Evolutionary conservation across 1,284 basidiomycete species (phyloP).

Genomic region (Irpex lacteus): DNA sequence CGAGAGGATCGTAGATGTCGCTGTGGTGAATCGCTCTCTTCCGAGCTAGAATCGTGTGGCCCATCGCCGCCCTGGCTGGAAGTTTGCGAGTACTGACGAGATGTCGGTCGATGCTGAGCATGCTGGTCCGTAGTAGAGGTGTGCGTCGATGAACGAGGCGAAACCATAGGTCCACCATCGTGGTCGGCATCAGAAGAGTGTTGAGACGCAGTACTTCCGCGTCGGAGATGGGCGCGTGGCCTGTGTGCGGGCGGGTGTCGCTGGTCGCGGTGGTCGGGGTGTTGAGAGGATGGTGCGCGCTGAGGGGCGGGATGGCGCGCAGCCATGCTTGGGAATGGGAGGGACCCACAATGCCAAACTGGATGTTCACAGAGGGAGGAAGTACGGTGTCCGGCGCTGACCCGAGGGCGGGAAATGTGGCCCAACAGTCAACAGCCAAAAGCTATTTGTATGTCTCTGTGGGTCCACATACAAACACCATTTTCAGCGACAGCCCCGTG

Average conservation of each 20-base stretch:
- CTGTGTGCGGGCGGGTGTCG: background rate
- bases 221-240: background rate
- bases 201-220: background rate
- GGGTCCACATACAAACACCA: slow-evolving; percentile 17
- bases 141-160: background rate
- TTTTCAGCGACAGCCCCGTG: slow-evolving; percentile 3
- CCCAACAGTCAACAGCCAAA: background rate
- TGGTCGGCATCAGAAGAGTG: background rate
- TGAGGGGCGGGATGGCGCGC: slow-evolving; percentile 4
- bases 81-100: background rate
- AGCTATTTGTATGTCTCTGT: slow-evolving; percentile 15
- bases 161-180: background rate
- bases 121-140: background rate
- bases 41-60: background rate
- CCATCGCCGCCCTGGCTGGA: background rate
- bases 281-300: background rate
- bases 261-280: background rate
- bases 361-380: slow-evolving; percentile 4
- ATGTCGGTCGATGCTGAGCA: background rate
- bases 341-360: slow-evolving; percentile 12
- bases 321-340: slow-evolving; percentile 9
- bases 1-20: background rate
- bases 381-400: slow-evolving; percentile 4
- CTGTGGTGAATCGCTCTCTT: background rate
- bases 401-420: slow-evolving; percentile 7